phyloP scores from a whole-genome alignment of 2,329 filamentous ascomycete genomes.

The Monilinia vaccinii-corymbosi region DNA sequence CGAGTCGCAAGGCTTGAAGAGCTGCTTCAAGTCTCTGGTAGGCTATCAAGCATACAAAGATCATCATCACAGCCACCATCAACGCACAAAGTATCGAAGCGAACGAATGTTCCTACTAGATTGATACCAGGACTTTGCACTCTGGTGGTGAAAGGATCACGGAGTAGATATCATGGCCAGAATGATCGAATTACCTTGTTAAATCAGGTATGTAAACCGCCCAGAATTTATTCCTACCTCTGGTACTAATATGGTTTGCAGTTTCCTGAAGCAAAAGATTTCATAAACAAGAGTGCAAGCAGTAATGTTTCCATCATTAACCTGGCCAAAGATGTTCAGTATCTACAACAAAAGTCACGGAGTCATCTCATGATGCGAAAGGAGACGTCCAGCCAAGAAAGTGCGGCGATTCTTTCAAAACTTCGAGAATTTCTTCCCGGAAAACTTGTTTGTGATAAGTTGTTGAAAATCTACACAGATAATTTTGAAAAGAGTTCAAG shows the following conservation, averaged over 20 bases:
- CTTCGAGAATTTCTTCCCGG: conserved; percentile 10
- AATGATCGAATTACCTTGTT: conserved; percentile 9
- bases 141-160: conserved; percentile 1
- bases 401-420: neutral
- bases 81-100: neutral
- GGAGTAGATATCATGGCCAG: conserved; percentile 10
- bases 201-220: neutral
- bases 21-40: conserved; percentile 3
- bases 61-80: neutral
- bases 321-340: conserved; percentile 10
- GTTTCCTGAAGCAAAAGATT: conserved; percentile 5
- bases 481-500: conserved; percentile 35
- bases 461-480: conserved; percentile 33
- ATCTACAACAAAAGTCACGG: conserved; percentile 8
- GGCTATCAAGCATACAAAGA: neutral
- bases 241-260: neutral
- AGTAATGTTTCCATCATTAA: neutral
- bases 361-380: conserved; percentile 6
- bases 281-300: conserved; percentile 8
- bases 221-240: neutral
- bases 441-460: conserved; percentile 8
- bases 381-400: conserved; percentile 2
- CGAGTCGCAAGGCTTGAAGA: conserved; percentile 8
- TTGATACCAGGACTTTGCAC: neutral
- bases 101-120: neutral